phyloP scores from a whole-genome alignment of 2,329 filamentous ascomycete genomes.

The Cryphonectria carpinicola region DNA sequence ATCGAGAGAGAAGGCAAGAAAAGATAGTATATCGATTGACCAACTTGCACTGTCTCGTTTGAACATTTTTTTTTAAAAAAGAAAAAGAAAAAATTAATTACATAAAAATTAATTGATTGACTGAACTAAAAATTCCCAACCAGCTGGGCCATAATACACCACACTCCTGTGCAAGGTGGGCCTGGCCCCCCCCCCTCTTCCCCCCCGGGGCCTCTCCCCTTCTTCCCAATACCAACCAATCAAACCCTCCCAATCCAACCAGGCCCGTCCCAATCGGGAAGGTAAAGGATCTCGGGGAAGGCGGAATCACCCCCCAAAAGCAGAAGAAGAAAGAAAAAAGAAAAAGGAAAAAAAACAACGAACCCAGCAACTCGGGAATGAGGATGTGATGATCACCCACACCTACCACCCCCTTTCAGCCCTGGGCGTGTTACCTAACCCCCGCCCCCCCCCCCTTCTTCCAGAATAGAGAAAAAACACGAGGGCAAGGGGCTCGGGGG shows the following conservation, averaged over 20 bases:
- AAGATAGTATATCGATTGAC: too few relatives aligned
- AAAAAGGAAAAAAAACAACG: neutral
- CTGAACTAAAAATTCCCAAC: neutral
- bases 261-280: constrained; percentile 4
- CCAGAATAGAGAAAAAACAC: neutral
- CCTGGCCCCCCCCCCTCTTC: too few relatives aligned
- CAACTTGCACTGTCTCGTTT: constrained; percentile 16
- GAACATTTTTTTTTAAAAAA: too few relatives aligned
- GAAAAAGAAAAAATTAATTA: too few relatives aligned
- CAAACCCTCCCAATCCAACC: neutral
- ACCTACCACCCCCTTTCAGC: neutral
- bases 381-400: neutral
- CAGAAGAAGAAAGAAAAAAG: neutral
- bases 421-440: neutral
- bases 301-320: neutral
- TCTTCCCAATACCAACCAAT: neutral
- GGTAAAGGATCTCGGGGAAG: neutral
- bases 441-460: too few relatives aligned
- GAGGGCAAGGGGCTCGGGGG: neutral
- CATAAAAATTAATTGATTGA: too few relatives aligned
- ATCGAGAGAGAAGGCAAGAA: too few relatives aligned
- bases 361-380: neutral
- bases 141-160: neutral
- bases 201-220: neutral
- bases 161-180: too few relatives aligned